Percentiles rank a stretch among this genome's conserved stretches.
These are phyloP conservation scores for Dendrobium catenatum DNA, from an alignment of 106 monocot species.

Conservation along the genomic window DNA sequence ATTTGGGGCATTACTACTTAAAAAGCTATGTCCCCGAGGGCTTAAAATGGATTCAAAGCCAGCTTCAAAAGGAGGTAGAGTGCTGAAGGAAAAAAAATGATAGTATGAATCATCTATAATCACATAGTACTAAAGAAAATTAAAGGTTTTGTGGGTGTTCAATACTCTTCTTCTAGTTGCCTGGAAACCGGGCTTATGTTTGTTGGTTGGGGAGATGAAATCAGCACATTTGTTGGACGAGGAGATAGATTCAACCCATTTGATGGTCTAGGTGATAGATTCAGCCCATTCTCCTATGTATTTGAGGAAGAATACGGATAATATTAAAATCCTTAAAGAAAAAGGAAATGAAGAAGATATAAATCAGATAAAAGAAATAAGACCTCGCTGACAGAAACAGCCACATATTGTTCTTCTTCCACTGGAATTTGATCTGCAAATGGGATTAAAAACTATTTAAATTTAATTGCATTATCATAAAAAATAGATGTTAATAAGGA, in stretches of 20 bases:
- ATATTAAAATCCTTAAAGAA: neutral
- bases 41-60: conserved; percentile 7
- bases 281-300: neutral
- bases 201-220: conserved; percentile 5
- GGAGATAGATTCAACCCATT: conserved; percentile 4
- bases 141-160: neutral
- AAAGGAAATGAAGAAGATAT: neutral
- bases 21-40: conserved; percentile 2
- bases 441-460: neutral
- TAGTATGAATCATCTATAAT: neutral
- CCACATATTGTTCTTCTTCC: conserved; percentile 38
- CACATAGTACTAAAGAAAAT: neutral
- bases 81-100: conserved; percentile 18
- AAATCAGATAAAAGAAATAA: neutral
- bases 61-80: conserved; percentile 31
- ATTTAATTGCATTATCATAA: neutral
- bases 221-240: conserved; percentile 4
- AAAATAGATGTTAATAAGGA: neutral
- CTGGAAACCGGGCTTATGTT: neutral
- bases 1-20: conserved; percentile 13
- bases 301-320: neutral
- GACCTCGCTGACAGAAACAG: conserved; percentile 12
- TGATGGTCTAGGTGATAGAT: neutral
- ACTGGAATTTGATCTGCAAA: conserved; percentile 37
- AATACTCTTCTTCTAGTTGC: conserved; percentile 12